Evolutionary conservation across 805 yeast genomes (phyloP).

Genomic region (Yarrowia hollandica): DNA sequence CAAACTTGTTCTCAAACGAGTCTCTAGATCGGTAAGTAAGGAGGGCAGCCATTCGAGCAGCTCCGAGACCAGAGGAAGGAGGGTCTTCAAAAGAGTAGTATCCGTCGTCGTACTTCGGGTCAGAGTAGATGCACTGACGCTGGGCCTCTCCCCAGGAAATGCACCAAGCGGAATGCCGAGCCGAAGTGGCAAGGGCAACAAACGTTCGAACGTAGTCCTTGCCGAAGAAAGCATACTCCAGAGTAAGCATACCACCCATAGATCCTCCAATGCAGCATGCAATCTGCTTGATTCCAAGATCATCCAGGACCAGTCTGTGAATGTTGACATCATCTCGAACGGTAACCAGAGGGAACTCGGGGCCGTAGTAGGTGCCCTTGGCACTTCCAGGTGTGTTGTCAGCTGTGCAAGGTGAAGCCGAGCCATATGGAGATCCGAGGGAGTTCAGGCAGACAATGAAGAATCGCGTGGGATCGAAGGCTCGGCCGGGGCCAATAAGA

Average conservation of each 20-base stretch:
- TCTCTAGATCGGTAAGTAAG: slow-evolving; percentile 90
- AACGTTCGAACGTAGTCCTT: slow-evolving; percentile 64
- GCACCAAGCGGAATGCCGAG: slow-evolving; percentile 97
- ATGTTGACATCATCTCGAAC: slow-evolving; percentile 88
- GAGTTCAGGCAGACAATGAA: slow-evolving; percentile 87
- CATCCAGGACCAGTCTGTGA: slow-evolving; percentile 75
- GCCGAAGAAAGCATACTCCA: slow-evolving; percentile 81
- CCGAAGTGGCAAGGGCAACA: slow-evolving; percentile 89
- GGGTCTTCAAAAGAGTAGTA: slow-evolving; percentile 76
- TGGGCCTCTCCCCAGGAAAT: slow-evolving; percentile 99
- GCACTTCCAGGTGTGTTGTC: slow-evolving; percentile 72
- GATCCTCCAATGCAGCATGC: slow-evolving; percentile 95
- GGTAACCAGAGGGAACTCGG: slow-evolving; percentile 90
- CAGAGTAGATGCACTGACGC: slow-evolving; percentile 92
- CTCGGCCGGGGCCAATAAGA: slow-evolving; percentile 74
- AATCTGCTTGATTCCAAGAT: slow-evolving; percentile 71
- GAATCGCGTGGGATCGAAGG: slow-evolving; percentile 87
- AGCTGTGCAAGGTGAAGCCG: slow-evolving; percentile 85
- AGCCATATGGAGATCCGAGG: slow-evolving; percentile 96
- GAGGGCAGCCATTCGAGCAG: slow-evolving; percentile 96
- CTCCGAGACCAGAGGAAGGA: slow-evolving; percentile 83
- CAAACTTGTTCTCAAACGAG: slow-evolving; percentile 86
- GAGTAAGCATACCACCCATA: slow-evolving; percentile 97
- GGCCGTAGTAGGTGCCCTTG: slow-evolving; percentile 65
- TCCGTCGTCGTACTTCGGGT: slow-evolving; percentile 90